Conservation (phyloP, 2,329 filamentous ascomycete species). For the Neofusicoccum umdonicola region DNA sequence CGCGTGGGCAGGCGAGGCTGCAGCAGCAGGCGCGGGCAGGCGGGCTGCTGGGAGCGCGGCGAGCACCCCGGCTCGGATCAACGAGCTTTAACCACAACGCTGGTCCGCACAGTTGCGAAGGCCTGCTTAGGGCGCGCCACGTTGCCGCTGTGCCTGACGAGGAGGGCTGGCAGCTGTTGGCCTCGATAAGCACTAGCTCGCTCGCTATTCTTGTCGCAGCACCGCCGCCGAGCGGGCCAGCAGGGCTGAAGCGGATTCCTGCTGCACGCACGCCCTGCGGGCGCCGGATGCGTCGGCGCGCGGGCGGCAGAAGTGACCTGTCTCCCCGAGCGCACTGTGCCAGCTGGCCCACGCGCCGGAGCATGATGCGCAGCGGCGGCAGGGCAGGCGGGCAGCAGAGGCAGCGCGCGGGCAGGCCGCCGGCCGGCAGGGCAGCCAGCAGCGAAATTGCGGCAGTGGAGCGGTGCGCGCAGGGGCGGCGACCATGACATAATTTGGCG, state of each 20-base stretch:
- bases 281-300: conserved; percentile 2
- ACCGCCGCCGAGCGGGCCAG: neutral
- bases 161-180: conserved; percentile 4
- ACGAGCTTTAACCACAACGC: conserved; percentile 7
- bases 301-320: neutral
- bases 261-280: neutral
- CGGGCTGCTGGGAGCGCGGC: neutral
- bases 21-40: neutral
- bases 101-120: neutral
- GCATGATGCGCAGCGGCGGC: neutral
- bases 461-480: neutral
- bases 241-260: conserved; percentile 11
- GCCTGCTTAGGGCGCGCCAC: conserved; percentile 14
- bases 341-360: neutral
- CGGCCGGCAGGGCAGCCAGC: too few species aligned
- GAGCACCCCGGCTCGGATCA: neutral
- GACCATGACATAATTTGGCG: neutral
- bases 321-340: neutral
- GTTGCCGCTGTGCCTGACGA: conserved; percentile 12
- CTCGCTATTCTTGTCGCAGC: conserved; percentile 15
- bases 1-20: neutral
- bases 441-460: conserved; percentile 8
- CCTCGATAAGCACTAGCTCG: conserved; percentile 6
- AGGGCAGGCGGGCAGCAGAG: neutral
- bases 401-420: too few species aligned